These are phyloP conservation scores for Vanrija pseudolonga DNA, from an alignment of 1,284 basidiomycete species.

Conservation along the genomic window DNA sequence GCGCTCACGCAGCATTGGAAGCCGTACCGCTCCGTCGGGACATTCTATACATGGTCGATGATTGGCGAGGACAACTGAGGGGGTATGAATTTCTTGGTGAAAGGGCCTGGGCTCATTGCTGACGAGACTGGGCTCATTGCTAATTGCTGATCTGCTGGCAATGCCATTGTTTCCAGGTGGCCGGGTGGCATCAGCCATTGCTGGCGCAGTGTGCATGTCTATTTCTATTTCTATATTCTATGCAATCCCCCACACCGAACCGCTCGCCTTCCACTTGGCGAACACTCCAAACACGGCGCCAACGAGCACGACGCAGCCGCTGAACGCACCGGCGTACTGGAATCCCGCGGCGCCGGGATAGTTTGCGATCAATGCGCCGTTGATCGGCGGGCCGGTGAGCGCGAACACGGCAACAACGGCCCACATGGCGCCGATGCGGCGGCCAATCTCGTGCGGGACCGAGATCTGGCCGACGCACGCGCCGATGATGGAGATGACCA, in stretches of 20 bases:
- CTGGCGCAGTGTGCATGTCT: too few relatives aligned
- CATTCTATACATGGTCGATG: slow-evolving; percentile 48
- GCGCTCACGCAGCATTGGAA: slow-evolving; percentile 69
- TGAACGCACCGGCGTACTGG: neutral
- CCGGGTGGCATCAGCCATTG: too few relatives aligned
- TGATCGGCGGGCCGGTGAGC: slow-evolving; percentile 40
- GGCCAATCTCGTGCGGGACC: slow-evolving; percentile 22
- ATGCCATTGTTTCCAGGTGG: too few relatives aligned
- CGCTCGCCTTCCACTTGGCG: neutral
- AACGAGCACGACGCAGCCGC: neutral
- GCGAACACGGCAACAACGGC: slow-evolving; percentile 28
- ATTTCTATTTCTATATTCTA: neutral
- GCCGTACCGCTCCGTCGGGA: slow-evolving; percentile 72
- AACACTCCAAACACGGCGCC: neutral
- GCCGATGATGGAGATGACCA: slow-evolving; percentile 26
- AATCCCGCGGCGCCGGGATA: slow-evolving; percentile 8
- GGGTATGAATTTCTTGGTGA: too few relatives aligned
- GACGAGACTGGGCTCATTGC: too few relatives aligned
- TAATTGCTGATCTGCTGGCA: too few relatives aligned
- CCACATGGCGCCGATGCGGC: slow-evolving; percentile 25
- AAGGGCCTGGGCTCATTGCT: too few relatives aligned
- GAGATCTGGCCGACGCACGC: slow-evolving; percentile 23
- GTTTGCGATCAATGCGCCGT: slow-evolving; percentile 32
- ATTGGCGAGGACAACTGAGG: slow-evolving; percentile 26
- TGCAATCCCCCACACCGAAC: neutral